A percentile compares a stretch with the other conserved stretches of the same genome.
phyloP scores from a whole-genome alignment of 2,329 filamentous ascomycete genomes.

The Verticillium zaregamsianum region DNA sequence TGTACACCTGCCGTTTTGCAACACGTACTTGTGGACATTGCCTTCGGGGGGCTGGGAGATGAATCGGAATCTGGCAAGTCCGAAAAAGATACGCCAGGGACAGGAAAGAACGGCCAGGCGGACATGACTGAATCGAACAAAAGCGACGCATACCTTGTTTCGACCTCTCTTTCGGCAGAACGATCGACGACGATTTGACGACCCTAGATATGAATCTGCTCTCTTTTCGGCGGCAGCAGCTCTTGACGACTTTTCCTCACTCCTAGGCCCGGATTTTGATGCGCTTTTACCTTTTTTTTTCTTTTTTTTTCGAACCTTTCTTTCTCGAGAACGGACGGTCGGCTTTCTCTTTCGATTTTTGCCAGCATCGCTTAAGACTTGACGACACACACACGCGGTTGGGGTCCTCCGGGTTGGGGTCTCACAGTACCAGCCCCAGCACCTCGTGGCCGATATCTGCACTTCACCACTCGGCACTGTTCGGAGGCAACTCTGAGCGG shows the following conservation, averaged over 20 bases:
- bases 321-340: slow-evolving; percentile 2
- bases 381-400: background rate
- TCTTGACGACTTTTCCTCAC: background rate
- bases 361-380: background rate
- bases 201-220: slow-evolving; percentile 12
- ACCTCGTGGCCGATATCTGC: background rate
- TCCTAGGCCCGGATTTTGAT: background rate
- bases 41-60: background rate
- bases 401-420: slow-evolving; percentile 9
- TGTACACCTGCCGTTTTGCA: background rate
- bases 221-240: background rate
- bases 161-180: slow-evolving; percentile 9
- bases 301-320: slow-evolving; percentile 11
- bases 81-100: background rate
- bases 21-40: background rate
- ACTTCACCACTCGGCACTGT: slow-evolving; percentile 3
- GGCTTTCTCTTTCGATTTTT: slow-evolving; percentile 5
- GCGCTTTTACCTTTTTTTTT: slow-evolving; percentile 2
- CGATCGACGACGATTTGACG: slow-evolving; percentile 16
- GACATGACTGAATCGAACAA: slow-evolving; percentile 14
- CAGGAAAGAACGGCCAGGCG: background rate
- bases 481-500: slow-evolving; percentile 9
- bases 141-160: slow-evolving; percentile 14
- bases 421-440: slow-evolving; percentile 10
- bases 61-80: background rate